Base-by-base conservation (phyloP, 2,329 filamentous ascomycete genomes). In the Alternaria consortialis region DNA sequence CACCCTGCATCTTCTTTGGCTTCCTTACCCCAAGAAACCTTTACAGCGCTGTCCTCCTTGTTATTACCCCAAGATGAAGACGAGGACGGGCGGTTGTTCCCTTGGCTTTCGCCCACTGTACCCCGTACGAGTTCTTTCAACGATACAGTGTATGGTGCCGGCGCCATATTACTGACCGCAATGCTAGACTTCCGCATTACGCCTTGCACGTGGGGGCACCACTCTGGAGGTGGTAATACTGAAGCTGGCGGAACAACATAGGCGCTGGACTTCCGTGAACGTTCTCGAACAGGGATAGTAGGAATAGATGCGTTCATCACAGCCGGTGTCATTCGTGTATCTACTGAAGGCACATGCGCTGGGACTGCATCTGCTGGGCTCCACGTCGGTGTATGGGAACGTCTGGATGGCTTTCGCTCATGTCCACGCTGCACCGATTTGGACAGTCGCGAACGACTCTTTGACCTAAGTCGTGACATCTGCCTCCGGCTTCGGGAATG, bases 31-130 rank as follows among this genome's bases (percentile, higher is more conserved):
- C 50, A 62, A 11, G 9, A 40, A 6, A 3, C 1, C 8, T 62
- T 32, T 0, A 4, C 39, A 4, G 20, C n/a, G 15, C n/a, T 3
- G 37, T 32, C 27, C 1, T 53, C 42, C 27, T 51, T 58, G 11
- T 17, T 23, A 8, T 29, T 48, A 7, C 44, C 56, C 65, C 67
- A 69, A n/a, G 63, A 61, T 5, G 46, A 64, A 4, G 44, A 40
- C 2, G 51, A 53, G 29, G 40, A 40, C 9, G 58, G 43, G 11
- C 34, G 52, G 2, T 6, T 7, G 1, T 13, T 13, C 15, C 32
- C 25, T 4, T 9, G 7, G 6, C 36, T 27, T 2, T 20, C 17
- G 12, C 36, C 52, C 5, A 9, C n/a, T 2, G 29, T 29, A 9
- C 39, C 34, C 13, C 36, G n/a, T 1, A 40, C 43, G 7, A 56